Conservation (phyloP, 768 basidiomycete genomes). For the Holtermannia corniformis region DNA sequence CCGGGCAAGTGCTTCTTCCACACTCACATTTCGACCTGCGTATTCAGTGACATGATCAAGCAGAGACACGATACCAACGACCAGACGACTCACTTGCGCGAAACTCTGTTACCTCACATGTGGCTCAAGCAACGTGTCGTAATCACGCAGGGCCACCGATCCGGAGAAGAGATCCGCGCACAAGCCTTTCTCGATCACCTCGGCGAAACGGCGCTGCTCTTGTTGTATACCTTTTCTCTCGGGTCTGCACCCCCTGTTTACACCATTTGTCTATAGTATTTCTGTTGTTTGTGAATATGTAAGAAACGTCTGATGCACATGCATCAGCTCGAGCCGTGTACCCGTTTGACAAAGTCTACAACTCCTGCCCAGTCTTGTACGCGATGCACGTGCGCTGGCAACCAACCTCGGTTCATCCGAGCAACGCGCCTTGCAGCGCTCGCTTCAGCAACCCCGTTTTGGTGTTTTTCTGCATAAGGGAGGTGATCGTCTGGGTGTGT, state of each 20-base stretch:
- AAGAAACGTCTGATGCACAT: too few species aligned
- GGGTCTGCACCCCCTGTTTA: not conserved
- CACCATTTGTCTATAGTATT: not conserved
- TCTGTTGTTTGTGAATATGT: too few species aligned
- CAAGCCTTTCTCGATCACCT: too few species aligned
- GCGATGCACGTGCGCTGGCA: constrained; percentile 50
- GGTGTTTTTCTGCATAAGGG: constrained; percentile 29
- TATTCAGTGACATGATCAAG: too few species aligned
- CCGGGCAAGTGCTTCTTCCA: too few species aligned
- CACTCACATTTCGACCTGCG: too few species aligned
- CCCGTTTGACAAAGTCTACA: too few species aligned
- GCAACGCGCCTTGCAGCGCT: constrained; percentile 53
- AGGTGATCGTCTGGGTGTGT: constrained; percentile 18
- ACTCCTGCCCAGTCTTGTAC: constrained; percentile 58
- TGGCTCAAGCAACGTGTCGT: not conserved
- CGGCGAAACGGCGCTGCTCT: not conserved
- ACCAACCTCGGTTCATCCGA: constrained; percentile 42
- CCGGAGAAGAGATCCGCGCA: not conserved
- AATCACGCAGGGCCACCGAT: not conserved
- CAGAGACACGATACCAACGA: too few species aligned
- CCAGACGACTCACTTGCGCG: too few species aligned
- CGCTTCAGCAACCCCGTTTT: constrained; percentile 36
- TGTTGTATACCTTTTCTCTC: not conserved
- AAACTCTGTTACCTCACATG: not conserved
- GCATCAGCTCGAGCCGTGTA: too few species aligned